A percentile compares a stretch with the other conserved stretches of the same genome.
Conservation (phyloP, 1,284 basidiomycete species). For the Dichomitus squalens region DNA sequence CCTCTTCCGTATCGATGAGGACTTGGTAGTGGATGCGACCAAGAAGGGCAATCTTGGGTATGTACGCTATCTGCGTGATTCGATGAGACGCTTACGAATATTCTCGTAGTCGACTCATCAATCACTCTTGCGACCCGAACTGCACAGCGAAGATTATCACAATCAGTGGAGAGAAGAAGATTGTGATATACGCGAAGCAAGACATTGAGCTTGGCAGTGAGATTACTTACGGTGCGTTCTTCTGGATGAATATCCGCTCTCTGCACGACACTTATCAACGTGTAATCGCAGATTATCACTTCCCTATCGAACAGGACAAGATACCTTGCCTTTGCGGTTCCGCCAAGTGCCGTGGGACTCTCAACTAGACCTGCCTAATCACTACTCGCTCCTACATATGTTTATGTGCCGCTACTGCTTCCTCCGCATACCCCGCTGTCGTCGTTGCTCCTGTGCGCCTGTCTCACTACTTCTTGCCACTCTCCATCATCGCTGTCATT, state of each 20-base stretch:
- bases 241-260: neutral
- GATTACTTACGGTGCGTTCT: constrained; percentile 82
- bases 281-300: constrained; percentile 76
- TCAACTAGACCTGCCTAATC: constrained; percentile 60
- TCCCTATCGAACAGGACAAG: constrained; percentile 91
- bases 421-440: constrained; percentile 25
- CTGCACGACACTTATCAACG: neutral
- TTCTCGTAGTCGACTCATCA: constrained; percentile 79
- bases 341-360: constrained; percentile 84
- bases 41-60: constrained; percentile 98
- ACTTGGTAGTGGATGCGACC: constrained; percentile 95
- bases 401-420: constrained; percentile 23
- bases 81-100: constrained; percentile 3
- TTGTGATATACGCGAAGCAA: constrained; percentile 97
- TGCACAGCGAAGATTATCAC: constrained; percentile 99
- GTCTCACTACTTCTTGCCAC: neutral
- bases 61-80: constrained; percentile 33
- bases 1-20: constrained; percentile 91
- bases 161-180: constrained; percentile 97
- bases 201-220: constrained; percentile 94
- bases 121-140: constrained; percentile 97
- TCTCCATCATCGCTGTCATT: constrained; percentile 17
- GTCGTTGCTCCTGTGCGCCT: constrained; percentile 1
- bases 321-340: constrained; percentile 90
- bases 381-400: constrained; percentile 8